A percentile compares a stretch with the other conserved stretches of the same genome.
Conservation (phyloP, 352 stramenopile genomes). For the Globisporangium abappressorium region DNA sequence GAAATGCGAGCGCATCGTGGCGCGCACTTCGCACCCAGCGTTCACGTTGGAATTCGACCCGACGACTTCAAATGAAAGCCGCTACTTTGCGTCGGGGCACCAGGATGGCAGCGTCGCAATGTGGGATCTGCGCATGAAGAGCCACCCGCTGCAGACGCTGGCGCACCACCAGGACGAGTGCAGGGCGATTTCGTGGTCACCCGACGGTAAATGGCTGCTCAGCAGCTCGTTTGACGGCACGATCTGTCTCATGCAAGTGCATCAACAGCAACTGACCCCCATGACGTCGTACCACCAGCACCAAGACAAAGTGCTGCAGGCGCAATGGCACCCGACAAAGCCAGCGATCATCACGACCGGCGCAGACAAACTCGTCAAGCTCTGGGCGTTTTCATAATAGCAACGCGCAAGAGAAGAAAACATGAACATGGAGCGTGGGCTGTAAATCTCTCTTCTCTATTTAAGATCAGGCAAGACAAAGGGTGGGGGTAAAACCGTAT, state of each 20-base stretch:
- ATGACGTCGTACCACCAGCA: constrained; percentile 57
- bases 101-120: constrained; percentile 57
- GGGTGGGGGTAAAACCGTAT: background rate
- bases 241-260: constrained; percentile 32
- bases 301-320: constrained; percentile 65
- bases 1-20: constrained; percentile 50
- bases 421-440: background rate
- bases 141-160: constrained; percentile 27
- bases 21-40: constrained; percentile 26
- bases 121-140: constrained; percentile 55
- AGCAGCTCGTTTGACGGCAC: constrained; percentile 62
- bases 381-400: constrained; percentile 41
- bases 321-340: constrained; percentile 52
- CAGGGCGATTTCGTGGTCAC: constrained; percentile 57
- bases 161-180: constrained; percentile 54
- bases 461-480: background rate
- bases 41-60: constrained; percentile 54
- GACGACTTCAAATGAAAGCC: constrained; percentile 4
- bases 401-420: background rate
- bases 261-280: constrained; percentile 20
- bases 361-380: constrained; percentile 65
- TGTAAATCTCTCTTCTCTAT: background rate
- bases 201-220: constrained; percentile 55
- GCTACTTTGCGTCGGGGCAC: constrained; percentile 43
- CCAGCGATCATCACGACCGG: constrained; percentile 60